A percentile compares a stretch with the other conserved stretches of the same genome.
phyloP scores from a whole-genome alignment of 2,329 filamentous ascomycete species.

The Fusarium phyllophilum region DNA sequence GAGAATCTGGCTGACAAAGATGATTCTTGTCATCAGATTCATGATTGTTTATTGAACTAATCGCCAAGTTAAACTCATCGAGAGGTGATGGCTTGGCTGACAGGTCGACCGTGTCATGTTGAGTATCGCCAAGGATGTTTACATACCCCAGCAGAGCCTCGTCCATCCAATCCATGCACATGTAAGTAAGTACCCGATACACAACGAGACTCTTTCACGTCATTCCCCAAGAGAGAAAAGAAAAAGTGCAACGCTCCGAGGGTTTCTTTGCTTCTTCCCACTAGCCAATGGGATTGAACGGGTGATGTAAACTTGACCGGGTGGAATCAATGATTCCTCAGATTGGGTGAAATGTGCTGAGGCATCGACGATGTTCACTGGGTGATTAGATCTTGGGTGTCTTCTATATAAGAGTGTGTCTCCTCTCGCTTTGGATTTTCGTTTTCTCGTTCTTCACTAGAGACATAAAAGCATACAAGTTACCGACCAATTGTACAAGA shows the following conservation, averaged over 20 bases:
- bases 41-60: neutral
- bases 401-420: slow-evolving; percentile 13
- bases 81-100: slow-evolving; percentile 8
- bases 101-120: slow-evolving; percentile 18
- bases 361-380: slow-evolving; percentile 4
- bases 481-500: neutral
- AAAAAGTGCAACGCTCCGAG: slow-evolving; percentile 1
- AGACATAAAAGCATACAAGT: neutral
- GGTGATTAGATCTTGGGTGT: neutral
- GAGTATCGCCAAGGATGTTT: slow-evolving; percentile 7
- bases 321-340: neutral
- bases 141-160: slow-evolving; percentile 1
- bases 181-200: slow-evolving; percentile 23
- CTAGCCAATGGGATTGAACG: slow-evolving; percentile 22
- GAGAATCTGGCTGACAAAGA: neutral
- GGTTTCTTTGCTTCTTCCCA: neutral
- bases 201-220: slow-evolving; percentile 16
- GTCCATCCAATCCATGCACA: neutral
- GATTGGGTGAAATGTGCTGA: neutral
- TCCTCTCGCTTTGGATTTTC: neutral
- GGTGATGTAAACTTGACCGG: neutral
- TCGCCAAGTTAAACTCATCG: neutral
- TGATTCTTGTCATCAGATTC: neutral
- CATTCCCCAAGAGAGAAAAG: neutral
- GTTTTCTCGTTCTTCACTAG: neutral